Percentiles rank a stretch among this genome's conserved stretches.
phyloP scores from a whole-genome alignment of 2,329 filamentous ascomycete genomes.

The Ophiostoma ulmi region DNA sequence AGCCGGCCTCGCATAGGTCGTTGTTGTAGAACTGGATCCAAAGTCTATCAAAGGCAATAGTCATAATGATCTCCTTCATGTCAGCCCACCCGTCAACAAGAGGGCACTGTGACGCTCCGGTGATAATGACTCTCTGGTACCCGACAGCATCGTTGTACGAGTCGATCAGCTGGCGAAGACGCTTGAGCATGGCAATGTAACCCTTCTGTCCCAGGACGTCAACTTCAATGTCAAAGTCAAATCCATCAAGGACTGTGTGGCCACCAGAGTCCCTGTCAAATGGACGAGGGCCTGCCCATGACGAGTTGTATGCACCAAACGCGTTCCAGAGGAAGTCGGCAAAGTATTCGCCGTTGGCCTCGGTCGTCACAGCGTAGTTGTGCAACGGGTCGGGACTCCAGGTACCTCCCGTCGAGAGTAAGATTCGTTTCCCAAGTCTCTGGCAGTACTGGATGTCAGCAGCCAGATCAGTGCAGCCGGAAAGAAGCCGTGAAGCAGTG shows the following conservation, averaged over 20 bases:
- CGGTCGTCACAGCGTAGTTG: conserved; percentile 19
- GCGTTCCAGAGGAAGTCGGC: conserved; percentile 20
- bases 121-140: conserved; percentile 11
- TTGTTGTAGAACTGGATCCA: conserved; percentile 20
- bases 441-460: conserved; percentile 20
- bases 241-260: conserved; percentile 18
- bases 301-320: conserved; percentile 3
- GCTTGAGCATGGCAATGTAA: conserved; percentile 17
- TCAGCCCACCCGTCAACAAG: conserved; percentile 13
- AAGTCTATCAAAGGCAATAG: conserved; percentile 14
- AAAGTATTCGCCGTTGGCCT: conserved; percentile 20
- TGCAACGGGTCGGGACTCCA: conserved; percentile 10
- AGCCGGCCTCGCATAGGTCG: conserved; percentile 14
- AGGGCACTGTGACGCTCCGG: conserved; percentile 16
- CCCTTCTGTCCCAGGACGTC: neutral
- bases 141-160: neutral
- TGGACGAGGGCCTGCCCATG: conserved; percentile 17
- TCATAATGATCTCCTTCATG: conserved; percentile 15
- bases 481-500: conserved; percentile 15
- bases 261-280: neutral
- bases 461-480: conserved; percentile 5
- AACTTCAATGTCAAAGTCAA: conserved; percentile 21
- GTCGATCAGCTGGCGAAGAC: conserved; percentile 11
- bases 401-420: conserved; percentile 15
- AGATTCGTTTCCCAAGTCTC: conserved; percentile 12